A percentile compares a stretch with the other conserved stretches of the same genome.
phyloP scores from a whole-genome alignment of 257 asterid genomes.

The Eustoma russellianum region DNA sequence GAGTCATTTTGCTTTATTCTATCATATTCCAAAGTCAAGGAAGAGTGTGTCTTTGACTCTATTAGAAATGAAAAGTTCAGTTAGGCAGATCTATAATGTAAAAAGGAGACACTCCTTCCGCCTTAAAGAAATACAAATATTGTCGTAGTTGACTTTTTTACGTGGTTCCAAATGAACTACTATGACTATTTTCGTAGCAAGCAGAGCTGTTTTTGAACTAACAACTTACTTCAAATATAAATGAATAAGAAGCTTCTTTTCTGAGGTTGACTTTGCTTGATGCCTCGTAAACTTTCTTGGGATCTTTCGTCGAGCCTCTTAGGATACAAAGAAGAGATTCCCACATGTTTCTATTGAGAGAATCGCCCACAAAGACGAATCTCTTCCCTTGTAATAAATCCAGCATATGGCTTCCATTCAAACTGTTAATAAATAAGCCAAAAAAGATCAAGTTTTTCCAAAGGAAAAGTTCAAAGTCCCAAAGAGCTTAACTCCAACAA shows the following conservation, averaged over 20 bases:
- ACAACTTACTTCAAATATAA: slow-evolving; percentile 38
- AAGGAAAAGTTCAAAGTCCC: background rate
- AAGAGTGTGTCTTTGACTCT: too few relatives aligned
- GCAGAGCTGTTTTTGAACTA: background rate
- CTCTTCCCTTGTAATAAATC: slow-evolving; percentile 53
- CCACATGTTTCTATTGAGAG: slow-evolving; percentile 77
- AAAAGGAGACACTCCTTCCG: too few relatives aligned
- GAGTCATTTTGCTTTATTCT: too few relatives aligned
- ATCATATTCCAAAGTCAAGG: too few relatives aligned
- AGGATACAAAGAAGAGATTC: slow-evolving; percentile 69
- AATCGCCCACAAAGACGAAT: slow-evolving; percentile 68
- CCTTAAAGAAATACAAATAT: too few relatives aligned
- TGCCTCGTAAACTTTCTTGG: slow-evolving; percentile 54
- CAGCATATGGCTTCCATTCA: slow-evolving; percentile 51
- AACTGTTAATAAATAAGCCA: slow-evolving; percentile 22
- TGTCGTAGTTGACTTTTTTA: too few relatives aligned
- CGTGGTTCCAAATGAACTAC: too few relatives aligned
- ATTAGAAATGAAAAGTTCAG: too few relatives aligned
- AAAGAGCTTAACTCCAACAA: too few relatives aligned
- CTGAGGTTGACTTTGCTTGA: slow-evolving; percentile 46
- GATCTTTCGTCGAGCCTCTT: slow-evolving; percentile 42
- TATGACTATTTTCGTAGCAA: too few relatives aligned
- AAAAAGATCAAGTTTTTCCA: slow-evolving; percentile 2
- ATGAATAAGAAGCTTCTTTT: slow-evolving; percentile 58
- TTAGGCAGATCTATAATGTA: too few relatives aligned